Evolutionary conservation across 164 flowering plant genomes (phyloP).

Genomic region (Malania oleifera): DNA sequence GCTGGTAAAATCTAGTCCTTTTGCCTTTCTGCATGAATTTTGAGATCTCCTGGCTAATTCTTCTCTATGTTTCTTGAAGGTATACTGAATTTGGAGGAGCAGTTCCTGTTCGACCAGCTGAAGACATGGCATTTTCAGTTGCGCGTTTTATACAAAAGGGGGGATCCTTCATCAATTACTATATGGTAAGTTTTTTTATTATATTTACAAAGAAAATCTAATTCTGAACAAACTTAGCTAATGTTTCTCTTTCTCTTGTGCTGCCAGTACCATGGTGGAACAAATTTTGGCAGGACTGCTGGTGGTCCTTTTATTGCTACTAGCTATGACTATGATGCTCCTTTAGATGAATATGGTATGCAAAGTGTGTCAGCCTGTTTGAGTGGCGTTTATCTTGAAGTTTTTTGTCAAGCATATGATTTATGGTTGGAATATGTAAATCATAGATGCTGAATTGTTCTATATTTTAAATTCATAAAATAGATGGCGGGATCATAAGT

Average conservation of each 20-base stretch:
- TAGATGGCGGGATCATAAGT: not conserved
- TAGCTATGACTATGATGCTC: slow-evolving; percentile 99
- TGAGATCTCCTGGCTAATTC: slow-evolving; percentile 1
- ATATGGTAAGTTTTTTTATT: slow-evolving; percentile 58
- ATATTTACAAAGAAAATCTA: not conserved
- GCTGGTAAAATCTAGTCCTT: slow-evolving; percentile 53
- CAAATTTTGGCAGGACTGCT: slow-evolving; percentile 96
- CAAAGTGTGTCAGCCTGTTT: not conserved
- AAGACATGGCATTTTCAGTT: slow-evolving; percentile 91
- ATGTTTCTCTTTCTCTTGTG: slow-evolving; percentile 7
- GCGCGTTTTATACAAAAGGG: slow-evolving; percentile 95
- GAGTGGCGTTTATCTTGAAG: not conserved
- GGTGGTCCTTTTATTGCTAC: slow-evolving; percentile 99
- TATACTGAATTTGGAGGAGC: slow-evolving; percentile 91
- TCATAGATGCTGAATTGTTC: not conserved
- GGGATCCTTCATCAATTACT: slow-evolving; percentile 86
- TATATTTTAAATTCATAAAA: not conserved
- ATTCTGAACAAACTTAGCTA: slow-evolving; percentile 2
- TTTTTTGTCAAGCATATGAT: not conserved
- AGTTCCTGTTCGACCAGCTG: slow-evolving; percentile 85
- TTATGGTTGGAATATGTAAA: not conserved
- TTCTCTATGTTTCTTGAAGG: slow-evolving; percentile 35
- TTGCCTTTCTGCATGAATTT: not conserved
- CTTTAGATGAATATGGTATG: slow-evolving; percentile 96
- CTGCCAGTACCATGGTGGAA: slow-evolving; percentile 95